Evolutionary conservation across 371 early-diverging fungal species (phyloP).

Genomic region (Haplosporangium sp.): DNA sequence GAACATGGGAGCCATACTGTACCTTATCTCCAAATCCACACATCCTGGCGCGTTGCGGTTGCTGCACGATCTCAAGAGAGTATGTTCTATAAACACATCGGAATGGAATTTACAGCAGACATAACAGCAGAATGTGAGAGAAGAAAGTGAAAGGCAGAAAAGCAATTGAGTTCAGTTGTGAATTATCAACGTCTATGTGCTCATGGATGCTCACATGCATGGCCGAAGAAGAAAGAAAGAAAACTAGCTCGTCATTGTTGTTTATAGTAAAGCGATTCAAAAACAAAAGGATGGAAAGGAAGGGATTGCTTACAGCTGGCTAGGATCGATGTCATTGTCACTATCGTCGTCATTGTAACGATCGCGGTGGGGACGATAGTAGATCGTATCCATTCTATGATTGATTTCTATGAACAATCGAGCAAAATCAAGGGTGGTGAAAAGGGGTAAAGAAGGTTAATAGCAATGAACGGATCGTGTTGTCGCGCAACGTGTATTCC

Average conservation of each 20-base stretch:
- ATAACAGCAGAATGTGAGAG: no score
- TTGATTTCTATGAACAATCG: constrained; percentile 3
- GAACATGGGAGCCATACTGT: neutral
- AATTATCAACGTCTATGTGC: neutral
- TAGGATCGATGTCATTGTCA: constrained; percentile 20
- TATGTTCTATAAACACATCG: constrained; percentile 7
- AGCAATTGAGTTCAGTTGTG: neutral
- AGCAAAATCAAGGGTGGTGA: neutral
- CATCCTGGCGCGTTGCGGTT: constrained; percentile 79
- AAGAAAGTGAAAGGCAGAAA: no score
- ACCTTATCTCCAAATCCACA: constrained; percentile 82
- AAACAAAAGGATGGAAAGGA: neutral
- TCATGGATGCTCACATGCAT: constrained; percentile 2
- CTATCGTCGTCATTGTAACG: constrained; percentile 4
- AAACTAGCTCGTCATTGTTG: neutral
- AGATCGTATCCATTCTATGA: constrained; percentile 14
- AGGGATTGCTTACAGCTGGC: constrained; percentile 14
- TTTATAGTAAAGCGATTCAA: neutral
- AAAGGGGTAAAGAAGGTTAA: neutral
- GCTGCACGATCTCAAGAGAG: constrained; percentile 62
- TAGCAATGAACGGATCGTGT: neutral
- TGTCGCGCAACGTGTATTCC: no score
- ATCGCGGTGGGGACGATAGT: constrained; percentile 11
- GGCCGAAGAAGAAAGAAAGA: neutral
- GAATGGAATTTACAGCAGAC: neutral